Evolutionary conservation across 345 rosid genomes (phyloP), one percentile per base, ranked within the genome.

Genomic region (Diplotaxis tenuifolia): DNA sequence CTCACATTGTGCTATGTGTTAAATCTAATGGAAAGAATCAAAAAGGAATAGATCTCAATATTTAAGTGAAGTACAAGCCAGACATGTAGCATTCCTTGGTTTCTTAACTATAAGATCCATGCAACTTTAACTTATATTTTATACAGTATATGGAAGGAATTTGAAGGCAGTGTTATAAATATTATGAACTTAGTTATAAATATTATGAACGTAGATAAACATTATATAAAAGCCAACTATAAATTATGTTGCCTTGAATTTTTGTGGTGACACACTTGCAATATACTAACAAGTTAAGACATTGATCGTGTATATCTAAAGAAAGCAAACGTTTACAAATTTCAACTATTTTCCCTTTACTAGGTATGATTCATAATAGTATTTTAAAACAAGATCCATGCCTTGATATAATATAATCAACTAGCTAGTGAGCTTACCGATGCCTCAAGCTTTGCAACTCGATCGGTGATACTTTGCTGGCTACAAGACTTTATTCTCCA

Each of bases 1-100:
- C 75, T 54, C 52, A 31, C 79, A 42, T 75, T 69, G 75, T 75
- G 79, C 65, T 62, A 54, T 57, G 79, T 63, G 75, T 15, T 59
- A 75, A 69, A 75, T 54, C 54, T 63, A 42, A 62, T 63, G 18
- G 53, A 69, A 62, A 62, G 29, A 75, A 28, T 16, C 74, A 62
- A 75, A 68, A 29, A 18, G 4, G 0, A 61, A 18, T 68, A 52
- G 23, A 60, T 36, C 10, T 68, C 69, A 9, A n/a, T 50, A 49
- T 22, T 32, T 7, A 73, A 40, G 22, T 55, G 47, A 65, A 38
- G 47, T 42, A 40, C 54, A 57, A 42, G 56, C 42, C 29, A 25
- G 63, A 68, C 31, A 18, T 60, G 64, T 31, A 9, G 15, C 63
- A 36, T 23, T 68, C 63, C 36, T 55, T 55, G 16, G 9, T 67